Evolutionary conservation across 2,329 filamentous ascomycete genomes (phyloP), one percentile per base, ranked within the genome.

Genomic region (Claviceps sp.): DNA sequence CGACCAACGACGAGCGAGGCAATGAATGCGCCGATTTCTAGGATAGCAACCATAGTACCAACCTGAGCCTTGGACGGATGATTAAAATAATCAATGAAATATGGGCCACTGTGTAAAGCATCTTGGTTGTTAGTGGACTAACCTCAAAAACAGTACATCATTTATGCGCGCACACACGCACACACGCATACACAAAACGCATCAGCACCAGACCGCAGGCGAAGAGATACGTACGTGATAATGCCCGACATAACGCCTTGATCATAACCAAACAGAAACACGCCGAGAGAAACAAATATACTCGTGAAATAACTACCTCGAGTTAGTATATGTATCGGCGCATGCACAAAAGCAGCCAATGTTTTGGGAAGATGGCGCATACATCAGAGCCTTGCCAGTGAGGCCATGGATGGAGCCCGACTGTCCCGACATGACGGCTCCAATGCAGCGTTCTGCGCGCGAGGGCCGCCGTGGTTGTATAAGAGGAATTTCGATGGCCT

Each of bases 1-100:
- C 85, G 83, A 48, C 93, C 93, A 38, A 97, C 89, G 34, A 84
- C 68, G 11, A 98, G 71, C 1, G 91, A 97, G 20, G 91, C 86
- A 61, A 95, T 85, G 56, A 98, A 86, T 40, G 93, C 93, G 54
- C 93, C 93, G 50, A 97, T 75, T 70, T 96, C 91, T 54, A 98
- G 78, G 61, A 98, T 97, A 58, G 93, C 91, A 53, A 98, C 93
- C 85, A 97, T 97, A 30, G 90, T 97, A 54, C 91, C 93, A 54
- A 98, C 84, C 66, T 95, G 82, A 47, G 89, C 88, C 60, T 81
- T 80, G 24, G 87, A 85, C 20, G 93, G 93, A 61, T 97, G 82
- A 62, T 90, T 76, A 70, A 98, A 97, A 67, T 95, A 95, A 65
- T 90, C 82, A 67, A 84, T 87, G 67, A 98, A 98, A 67, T 85